These are phyloP conservation scores for Cladosporium sphaerospermum DNA, from an alignment of 2,329 filamentous ascomycete species.

Conservation along the genomic window DNA sequence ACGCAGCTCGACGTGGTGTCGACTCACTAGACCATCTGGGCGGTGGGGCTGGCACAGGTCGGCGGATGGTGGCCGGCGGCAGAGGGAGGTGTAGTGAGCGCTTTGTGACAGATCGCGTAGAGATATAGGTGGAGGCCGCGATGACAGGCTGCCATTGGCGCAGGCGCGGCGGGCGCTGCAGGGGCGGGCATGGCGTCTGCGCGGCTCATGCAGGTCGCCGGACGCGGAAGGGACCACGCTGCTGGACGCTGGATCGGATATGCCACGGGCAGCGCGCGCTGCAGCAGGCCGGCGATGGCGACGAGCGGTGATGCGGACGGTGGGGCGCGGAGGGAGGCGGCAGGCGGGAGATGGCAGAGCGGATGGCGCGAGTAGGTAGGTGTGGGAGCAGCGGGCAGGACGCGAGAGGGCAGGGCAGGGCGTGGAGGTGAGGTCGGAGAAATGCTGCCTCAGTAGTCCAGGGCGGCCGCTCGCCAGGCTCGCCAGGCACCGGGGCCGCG, in stretches of 20 bases:
- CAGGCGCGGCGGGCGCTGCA: background rate
- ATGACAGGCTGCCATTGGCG: conserved; percentile 10
- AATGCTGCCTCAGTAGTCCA: too few species aligned
- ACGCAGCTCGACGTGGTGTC: background rate
- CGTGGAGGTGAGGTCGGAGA: too few species aligned
- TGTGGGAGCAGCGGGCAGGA: too few species aligned
- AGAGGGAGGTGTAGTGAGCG: conserved; percentile 6
- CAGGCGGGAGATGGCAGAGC: background rate
- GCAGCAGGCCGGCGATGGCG: background rate
- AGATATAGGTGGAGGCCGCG: conserved; percentile 10
- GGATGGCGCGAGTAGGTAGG: too few species aligned
- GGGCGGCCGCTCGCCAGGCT: too few species aligned
- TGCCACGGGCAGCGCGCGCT: conserved; percentile 6
- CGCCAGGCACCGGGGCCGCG: too few species aligned
- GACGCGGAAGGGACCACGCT: conserved; percentile 1
- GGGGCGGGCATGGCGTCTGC: conserved; percentile 22
- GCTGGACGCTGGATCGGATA: conserved; percentile 7
- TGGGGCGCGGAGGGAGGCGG: background rate
- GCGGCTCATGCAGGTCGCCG: conserved; percentile 25
- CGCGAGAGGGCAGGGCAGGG: too few species aligned
- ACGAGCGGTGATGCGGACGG: background rate
- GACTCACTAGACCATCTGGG: background rate
- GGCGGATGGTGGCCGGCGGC: background rate
- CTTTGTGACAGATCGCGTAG: conserved; percentile 12
- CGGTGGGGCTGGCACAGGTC: conserved; percentile 8